Evolutionary conservation across 2,329 filamentous ascomycete genomes (phyloP).

Genomic region (Pyricularia sp.): DNA sequence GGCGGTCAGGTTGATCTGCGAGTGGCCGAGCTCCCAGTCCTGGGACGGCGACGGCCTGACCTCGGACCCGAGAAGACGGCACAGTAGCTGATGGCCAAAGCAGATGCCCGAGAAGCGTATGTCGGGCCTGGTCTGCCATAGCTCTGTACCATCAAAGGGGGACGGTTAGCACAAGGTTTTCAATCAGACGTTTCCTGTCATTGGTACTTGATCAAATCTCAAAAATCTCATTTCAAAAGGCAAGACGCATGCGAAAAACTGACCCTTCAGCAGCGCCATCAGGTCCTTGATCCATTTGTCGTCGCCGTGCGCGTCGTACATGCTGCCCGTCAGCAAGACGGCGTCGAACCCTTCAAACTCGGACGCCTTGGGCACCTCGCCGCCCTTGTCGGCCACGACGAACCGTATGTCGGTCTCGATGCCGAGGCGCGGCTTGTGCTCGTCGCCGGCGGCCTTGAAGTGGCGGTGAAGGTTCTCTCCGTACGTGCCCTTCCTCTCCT

Average conservation of each 20-base stretch:
- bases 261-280: conserved; percentile 40
- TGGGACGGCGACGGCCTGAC: conserved; percentile 57
- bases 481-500: conserved; percentile 39
- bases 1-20: conserved; percentile 51
- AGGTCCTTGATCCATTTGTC: conserved; percentile 68
- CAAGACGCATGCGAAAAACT: neutral
- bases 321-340: conserved; percentile 70
- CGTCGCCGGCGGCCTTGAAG: conserved; percentile 38
- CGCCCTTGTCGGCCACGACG: conserved; percentile 39
- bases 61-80: conserved; percentile 57
- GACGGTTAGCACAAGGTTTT: neutral
- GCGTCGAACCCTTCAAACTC: conserved; percentile 65
- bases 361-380: conserved; percentile 32
- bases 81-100: conserved; percentile 82
- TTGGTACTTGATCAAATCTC: neutral
- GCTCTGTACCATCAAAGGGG: neutral
- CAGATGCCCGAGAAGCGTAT: conserved; percentile 70
- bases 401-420: conserved; percentile 46
- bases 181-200: neutral
- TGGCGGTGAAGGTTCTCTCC: conserved; percentile 42
- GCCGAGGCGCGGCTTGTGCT: conserved; percentile 42
- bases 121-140: conserved; percentile 40
- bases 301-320: conserved; percentile 63
- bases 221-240: neutral
- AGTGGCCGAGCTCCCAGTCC: conserved; percentile 65